phyloP scores from a whole-genome alignment of 306 rosid species.

The Glycine soja region DNA sequence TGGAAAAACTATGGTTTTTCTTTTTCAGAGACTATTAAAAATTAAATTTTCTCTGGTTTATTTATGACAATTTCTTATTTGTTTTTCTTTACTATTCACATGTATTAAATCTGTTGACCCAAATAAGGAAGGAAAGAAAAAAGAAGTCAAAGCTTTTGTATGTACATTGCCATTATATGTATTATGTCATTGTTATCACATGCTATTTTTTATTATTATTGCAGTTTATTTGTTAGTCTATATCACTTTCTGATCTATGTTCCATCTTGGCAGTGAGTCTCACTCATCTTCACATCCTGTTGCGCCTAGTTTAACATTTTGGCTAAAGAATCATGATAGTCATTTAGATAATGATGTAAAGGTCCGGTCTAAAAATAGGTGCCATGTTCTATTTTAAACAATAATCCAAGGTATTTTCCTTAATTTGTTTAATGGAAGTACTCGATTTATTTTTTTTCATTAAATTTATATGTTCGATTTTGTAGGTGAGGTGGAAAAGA shows the following conservation, averaged over 20 bases:
- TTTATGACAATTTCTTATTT: neutral
- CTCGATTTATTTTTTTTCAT: neutral
- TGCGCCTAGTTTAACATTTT: slow-evolving; percentile 73
- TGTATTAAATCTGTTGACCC: neutral
- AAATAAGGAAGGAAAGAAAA: neutral
- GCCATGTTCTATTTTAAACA: slow-evolving; percentile 72
- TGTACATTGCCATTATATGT: neutral
- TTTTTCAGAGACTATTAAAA: neutral
- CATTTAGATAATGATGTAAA: slow-evolving; percentile 56
- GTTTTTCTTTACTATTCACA: neutral
- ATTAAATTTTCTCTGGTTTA: neutral
- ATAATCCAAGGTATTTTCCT: slow-evolving; percentile 76
- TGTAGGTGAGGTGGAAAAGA: slow-evolving; percentile 18
- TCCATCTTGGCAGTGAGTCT: slow-evolving; percentile 71
- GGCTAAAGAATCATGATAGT: slow-evolving; percentile 45
- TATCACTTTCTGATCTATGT: slow-evolving; percentile 22
- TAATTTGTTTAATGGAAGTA: neutral
- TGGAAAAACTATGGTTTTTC: neutral
- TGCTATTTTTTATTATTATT: slow-evolving; percentile 11
- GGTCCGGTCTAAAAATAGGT: slow-evolving; percentile 62
- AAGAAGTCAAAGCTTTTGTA: neutral
- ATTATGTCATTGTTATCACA: neutral
- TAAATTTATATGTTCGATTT: slow-evolving; percentile 10
- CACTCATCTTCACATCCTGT: slow-evolving; percentile 56
- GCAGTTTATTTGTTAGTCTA: neutral